Evolutionary conservation across 2,329 filamentous ascomycete species (phyloP), one percentile per base, ranked within the genome.

Genomic region (Aphanoascus verrucosus): DNA sequence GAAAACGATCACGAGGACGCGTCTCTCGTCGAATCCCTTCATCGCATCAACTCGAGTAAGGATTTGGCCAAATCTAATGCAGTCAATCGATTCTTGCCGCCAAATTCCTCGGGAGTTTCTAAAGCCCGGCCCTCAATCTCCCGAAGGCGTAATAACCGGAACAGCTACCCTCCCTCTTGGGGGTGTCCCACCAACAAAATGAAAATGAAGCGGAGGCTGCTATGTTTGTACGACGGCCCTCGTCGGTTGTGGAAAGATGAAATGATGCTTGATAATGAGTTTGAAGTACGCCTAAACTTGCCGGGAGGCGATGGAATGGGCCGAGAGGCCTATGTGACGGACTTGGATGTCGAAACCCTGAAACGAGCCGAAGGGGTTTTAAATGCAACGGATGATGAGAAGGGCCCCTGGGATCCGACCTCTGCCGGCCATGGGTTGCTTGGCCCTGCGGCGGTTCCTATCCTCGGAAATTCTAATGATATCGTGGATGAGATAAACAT

Each of bases 131-230:
- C 77, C 68, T 56, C 74, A 31, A 65, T 71, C 23, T 69, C 74
- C 35, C 81, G 81, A 63, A 83, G 87, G 53, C 86, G 88, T 71
- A 94, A 94, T 77, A 91, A 88, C 76, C 83, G 89, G 60, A 90
- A 89, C 68, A 88, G 94, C 68, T 97, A 95, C 68, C 93, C 93
- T 11, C 82, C 86, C 0, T 90, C 86, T 1, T 98, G 93, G 93
- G 91, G 93, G 50, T 93, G 90, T 63, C 81, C 90, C 58, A 84
- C 86, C 64, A 86, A 88, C 63, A 89, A 93, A 74, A 95, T 97
- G 88, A 94, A 86, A 66, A 94, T 94, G 82, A 96, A 94, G 81
- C 96, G 96, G 80, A 86, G 93, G 28, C 88, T 96, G 53, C 77
- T 97, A 63, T 88, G 88, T 59, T 87, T 94, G 17, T 98, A 94